Evolutionary conservation across 1,139 yeast species (phyloP).

Genomic region (Blastobotrys arbuscula): DNA sequence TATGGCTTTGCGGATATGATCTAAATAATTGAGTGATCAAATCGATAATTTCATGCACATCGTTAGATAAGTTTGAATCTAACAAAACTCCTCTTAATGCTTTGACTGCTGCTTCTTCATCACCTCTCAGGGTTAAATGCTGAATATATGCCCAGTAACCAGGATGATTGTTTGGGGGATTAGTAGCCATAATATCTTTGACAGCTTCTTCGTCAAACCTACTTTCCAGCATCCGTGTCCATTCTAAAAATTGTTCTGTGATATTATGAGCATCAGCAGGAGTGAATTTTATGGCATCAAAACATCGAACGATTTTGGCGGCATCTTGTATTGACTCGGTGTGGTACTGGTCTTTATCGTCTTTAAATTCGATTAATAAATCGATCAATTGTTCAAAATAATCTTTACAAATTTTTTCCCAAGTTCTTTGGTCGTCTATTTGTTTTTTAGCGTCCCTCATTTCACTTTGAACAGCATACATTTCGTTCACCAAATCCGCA

Average conservation of each 20-base stretch:
- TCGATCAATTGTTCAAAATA: conserved; percentile 15
- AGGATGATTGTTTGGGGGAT: conserved; percentile 49
- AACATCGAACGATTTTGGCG: conserved; percentile 20
- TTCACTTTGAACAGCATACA: conserved; percentile 24
- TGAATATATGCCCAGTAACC: conserved; percentile 62
- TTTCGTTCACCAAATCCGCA: conserved; percentile 35
- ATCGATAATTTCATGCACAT: conserved; percentile 19
- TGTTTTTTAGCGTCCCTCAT: background rate
- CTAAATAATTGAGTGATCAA: conserved; percentile 20
- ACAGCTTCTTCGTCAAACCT: conserved; percentile 19
- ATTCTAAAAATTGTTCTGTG: conserved; percentile 20
- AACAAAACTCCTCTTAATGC: conserved; percentile 16
- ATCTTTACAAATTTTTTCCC: conserved; percentile 11
- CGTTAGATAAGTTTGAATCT: conserved; percentile 13
- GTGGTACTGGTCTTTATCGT: conserved; percentile 11
- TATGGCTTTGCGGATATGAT: conserved; percentile 19
- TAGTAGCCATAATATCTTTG: conserved; percentile 29
- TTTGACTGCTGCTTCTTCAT: conserved; percentile 45
- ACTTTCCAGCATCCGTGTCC: conserved; percentile 25
- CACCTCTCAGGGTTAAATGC: conserved; percentile 58
- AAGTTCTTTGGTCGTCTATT: background rate
- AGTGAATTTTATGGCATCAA: conserved; percentile 21
- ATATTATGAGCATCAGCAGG: conserved; percentile 18
- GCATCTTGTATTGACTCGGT: conserved; percentile 20
- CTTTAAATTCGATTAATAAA: conserved; percentile 10